Percentiles rank a stretch among this genome's conserved stretches.
Evolutionary conservation across 2,329 filamentous ascomycete species (phyloP).

Genomic region (Fusarium metavorans): DNA sequence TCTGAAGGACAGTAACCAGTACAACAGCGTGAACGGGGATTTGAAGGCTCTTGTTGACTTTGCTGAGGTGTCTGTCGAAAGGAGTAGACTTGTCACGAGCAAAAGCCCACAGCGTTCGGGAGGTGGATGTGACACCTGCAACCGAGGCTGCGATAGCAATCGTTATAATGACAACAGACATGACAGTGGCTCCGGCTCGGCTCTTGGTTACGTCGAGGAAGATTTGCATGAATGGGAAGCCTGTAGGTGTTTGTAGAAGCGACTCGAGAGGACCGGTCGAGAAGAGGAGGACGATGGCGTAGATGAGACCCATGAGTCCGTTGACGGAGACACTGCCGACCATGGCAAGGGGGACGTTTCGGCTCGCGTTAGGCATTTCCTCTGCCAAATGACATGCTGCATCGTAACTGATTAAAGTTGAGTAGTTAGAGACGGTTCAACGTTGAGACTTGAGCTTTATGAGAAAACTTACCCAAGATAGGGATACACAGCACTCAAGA

Average conservation of each 20-base stretch:
- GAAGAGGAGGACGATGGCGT: conserved; percentile 57
- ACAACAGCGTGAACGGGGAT: conserved; percentile 50
- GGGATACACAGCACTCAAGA: conserved; percentile 49
- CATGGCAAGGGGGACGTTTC: conserved; percentile 51
- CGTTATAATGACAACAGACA: conserved; percentile 45
- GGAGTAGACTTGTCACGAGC: conserved; percentile 53
- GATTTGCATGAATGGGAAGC: conserved; percentile 58
- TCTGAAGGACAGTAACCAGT: conserved; percentile 43
- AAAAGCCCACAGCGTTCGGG: conserved; percentile 55
- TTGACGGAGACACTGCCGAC: conserved; percentile 54
- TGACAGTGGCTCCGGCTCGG: conserved; percentile 39
- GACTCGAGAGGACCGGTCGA: conserved; percentile 53
- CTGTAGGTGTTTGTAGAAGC: conserved; percentile 54
- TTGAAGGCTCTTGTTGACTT: conserved; percentile 47
- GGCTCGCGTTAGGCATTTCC: conserved; percentile 49
- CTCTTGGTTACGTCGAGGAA: conserved; percentile 48
- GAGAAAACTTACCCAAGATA: conserved; percentile 46
- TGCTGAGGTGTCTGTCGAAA: conserved; percentile 51
- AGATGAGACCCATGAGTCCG: conserved; percentile 58
- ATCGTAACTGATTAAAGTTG: conserved; percentile 44
- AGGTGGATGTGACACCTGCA: conserved; percentile 51
- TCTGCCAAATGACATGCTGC: conserved; percentile 50
- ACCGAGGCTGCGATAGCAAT: conserved; percentile 47
- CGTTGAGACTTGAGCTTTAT: neutral
- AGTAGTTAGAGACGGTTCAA: neutral